Conservation (phyloP, 164 flowering plant species). For the Aristolochia californica region DNA sequence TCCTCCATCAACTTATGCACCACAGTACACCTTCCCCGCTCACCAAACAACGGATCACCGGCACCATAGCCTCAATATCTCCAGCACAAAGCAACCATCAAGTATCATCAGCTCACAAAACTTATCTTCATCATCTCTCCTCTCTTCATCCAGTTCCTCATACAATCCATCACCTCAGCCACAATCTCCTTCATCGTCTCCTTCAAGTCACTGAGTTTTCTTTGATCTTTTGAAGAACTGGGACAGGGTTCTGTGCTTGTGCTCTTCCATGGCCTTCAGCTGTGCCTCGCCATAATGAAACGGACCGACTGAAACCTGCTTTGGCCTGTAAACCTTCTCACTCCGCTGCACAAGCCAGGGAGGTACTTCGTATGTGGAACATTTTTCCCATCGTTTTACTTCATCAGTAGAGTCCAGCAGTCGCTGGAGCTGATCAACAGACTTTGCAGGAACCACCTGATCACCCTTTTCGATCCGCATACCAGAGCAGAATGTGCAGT, state of each 20-base stretch:
- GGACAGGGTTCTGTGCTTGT: slow-evolving; percentile 9
- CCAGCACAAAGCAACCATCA: slow-evolving; percentile 12
- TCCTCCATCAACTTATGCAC: slow-evolving; percentile 1
- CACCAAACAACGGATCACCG: slow-evolving; percentile 6
- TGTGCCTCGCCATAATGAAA: slow-evolving; percentile 7
- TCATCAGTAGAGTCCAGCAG: neutral
- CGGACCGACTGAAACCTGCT: slow-evolving; percentile 6
- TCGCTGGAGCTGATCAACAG: no score
- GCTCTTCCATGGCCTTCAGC: slow-evolving; percentile 8
- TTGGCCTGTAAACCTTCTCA: slow-evolving; percentile 1
- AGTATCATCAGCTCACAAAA: slow-evolving; percentile 10
- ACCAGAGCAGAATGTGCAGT: no score
- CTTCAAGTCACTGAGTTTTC: neutral
- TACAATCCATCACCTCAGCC: slow-evolving; percentile 1
- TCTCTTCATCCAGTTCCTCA: neutral
- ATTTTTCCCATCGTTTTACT: neutral
- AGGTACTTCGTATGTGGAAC: slow-evolving; percentile 8
- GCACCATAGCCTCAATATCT: slow-evolving; percentile 4
- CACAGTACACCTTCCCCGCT: neutral
- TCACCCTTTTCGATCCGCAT: no score
- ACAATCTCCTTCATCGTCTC: neutral
- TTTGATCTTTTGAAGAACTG: slow-evolving; percentile 3
- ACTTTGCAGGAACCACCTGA: no score
- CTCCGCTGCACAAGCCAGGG: neutral
- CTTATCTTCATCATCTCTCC: neutral